Evolutionary conservation across 768 basidiomycete genomes (phyloP).

Genomic region (Suillus clintonianus): DNA sequence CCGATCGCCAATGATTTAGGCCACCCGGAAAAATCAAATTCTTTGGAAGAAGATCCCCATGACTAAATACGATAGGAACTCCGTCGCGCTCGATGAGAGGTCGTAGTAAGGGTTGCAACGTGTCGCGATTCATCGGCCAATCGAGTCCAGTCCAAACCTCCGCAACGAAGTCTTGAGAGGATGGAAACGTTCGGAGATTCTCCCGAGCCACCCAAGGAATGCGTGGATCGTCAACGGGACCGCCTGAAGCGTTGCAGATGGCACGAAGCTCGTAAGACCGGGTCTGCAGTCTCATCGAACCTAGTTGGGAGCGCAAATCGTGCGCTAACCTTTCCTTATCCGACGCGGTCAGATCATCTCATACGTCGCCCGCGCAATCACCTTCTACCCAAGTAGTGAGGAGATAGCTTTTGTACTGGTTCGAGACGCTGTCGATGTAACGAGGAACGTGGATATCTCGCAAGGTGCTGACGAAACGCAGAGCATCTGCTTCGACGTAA

Average conservation of each 20-base stretch:
- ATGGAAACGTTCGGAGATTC: not conserved
- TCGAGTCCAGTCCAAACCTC: not conserved
- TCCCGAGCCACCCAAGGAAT: not conserved
- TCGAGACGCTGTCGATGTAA: not conserved
- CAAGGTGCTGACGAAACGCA: not conserved
- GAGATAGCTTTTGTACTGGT: not conserved
- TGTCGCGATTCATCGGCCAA: not conserved
- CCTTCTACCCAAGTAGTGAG: not conserved
- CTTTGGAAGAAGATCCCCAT: not conserved
- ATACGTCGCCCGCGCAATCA: not conserved
- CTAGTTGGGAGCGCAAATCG: not conserved
- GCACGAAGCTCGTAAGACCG: not conserved
- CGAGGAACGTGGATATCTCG: not conserved
- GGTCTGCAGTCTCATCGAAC: not conserved
- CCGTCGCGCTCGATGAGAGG: not conserved
- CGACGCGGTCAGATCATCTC: not conserved
- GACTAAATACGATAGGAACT: not conserved
- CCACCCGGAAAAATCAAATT: not conserved
- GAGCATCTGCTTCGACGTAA: not conserved
- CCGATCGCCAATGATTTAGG: not conserved
- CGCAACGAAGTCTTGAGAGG: not conserved
- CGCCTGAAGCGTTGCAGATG: not conserved
- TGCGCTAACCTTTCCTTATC: not conserved
- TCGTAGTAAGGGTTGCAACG: not conserved
- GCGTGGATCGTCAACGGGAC: not conserved